These are phyloP conservation scores for Hypoxylon intermedium DNA, from an alignment of 495 filamentous ascomycete species.

Conservation along the genomic window DNA sequence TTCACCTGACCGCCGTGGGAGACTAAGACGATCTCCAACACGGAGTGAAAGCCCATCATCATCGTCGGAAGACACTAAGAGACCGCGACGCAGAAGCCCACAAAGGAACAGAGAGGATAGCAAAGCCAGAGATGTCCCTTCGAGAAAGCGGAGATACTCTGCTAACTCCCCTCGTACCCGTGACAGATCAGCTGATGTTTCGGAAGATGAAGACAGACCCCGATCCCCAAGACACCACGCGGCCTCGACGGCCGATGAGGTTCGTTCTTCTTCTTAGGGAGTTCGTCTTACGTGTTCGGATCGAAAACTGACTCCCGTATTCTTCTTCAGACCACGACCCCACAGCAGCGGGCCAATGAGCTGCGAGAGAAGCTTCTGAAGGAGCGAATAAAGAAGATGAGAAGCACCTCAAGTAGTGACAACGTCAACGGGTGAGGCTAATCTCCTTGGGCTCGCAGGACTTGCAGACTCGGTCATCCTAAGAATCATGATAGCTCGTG, in stretches of 20 bases:
- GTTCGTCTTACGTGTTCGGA: slow-evolving; percentile 22
- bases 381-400: slow-evolving; percentile 72
- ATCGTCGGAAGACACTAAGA: slow-evolving; percentile 47
- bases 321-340: slow-evolving; percentile 50
- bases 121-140: slow-evolving; percentile 46
- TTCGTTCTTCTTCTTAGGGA: slow-evolving; percentile 50
- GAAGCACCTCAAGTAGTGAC: slow-evolving; percentile 57
- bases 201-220: slow-evolving; percentile 62
- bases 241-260: slow-evolving; percentile 47
- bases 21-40: slow-evolving; percentile 52
- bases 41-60: slow-evolving; percentile 48
- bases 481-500: slow-evolving; percentile 4
- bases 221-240: slow-evolving; percentile 43
- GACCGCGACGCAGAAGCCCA: slow-evolving; percentile 26
- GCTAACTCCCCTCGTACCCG: slow-evolving; percentile 48
- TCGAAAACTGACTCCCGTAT: slow-evolving; percentile 38
- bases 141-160: slow-evolving; percentile 48
- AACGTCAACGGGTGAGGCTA: slow-evolving; percentile 55
- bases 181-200: slow-evolving; percentile 68
- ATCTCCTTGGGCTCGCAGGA: slow-evolving; percentile 46
- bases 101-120: slow-evolving; percentile 28
- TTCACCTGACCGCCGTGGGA: slow-evolving; percentile 45
- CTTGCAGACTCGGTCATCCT: slow-evolving; percentile 16
- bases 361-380: slow-evolving; percentile 70
- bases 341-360: slow-evolving; percentile 58